Percentiles rank a stretch among this genome's conserved stretches.
phyloP scores from a whole-genome alignment of 73 alveolate genomes.

The Paramecium biaurelia region DNA sequence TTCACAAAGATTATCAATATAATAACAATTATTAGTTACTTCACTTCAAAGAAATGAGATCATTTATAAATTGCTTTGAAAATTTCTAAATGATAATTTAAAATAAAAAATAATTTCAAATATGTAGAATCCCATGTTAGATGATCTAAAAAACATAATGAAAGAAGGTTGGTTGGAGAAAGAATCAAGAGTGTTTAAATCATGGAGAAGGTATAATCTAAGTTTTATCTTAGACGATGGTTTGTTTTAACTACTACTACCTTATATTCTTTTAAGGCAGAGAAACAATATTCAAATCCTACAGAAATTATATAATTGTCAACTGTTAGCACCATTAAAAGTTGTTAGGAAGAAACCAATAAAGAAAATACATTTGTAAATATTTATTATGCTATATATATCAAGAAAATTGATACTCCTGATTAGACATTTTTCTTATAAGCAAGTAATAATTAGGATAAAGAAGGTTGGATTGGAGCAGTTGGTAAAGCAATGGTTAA shows the following conservation, averaged over 20 bases:
- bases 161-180: conserved; percentile 91
- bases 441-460: conserved; percentile 82
- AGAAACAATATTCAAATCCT: conserved; percentile 75
- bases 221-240: conserved; percentile 71
- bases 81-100: background rate
- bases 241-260: conserved; percentile 76
- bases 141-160: conserved; percentile 66
- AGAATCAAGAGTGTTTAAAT: conserved; percentile 78
- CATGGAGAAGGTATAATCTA: conserved; percentile 81
- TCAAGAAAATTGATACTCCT: conserved; percentile 80
- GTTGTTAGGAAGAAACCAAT: conserved; percentile 81
- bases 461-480: conserved; percentile 94
- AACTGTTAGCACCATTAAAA: conserved; percentile 80
- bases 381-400: conserved; percentile 20
- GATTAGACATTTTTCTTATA: conserved; percentile 74
- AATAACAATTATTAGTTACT: background rate
- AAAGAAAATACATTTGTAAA: conserved; percentile 72
- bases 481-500: conserved; percentile 91
- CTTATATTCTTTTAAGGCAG: conserved; percentile 78
- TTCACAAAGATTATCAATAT: background rate
- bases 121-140: conserved; percentile 13
- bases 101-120: background rate
- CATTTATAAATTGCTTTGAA: background rate
- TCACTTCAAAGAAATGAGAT: background rate
- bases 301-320: conserved; percentile 79